Evolutionary conservation across 2,329 filamentous ascomycete genomes (phyloP), one percentile per base, ranked within the genome.

Genomic region (Elsinoe necatrix): DNA sequence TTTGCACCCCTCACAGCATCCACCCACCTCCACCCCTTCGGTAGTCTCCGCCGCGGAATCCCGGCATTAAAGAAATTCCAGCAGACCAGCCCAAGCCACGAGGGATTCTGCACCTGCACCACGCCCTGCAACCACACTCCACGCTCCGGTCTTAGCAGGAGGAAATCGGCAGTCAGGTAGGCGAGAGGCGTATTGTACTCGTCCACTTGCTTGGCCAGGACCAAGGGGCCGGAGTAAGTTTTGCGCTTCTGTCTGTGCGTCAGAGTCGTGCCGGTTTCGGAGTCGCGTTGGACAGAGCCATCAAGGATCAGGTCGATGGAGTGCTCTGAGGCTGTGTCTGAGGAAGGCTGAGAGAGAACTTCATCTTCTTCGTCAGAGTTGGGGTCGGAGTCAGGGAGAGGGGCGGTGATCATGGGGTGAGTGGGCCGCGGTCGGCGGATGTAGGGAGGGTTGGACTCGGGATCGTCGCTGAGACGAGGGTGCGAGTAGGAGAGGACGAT

Each of bases 21-120:
- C 14, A 89, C 78, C 86, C 89, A 97, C 60, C 76, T 82, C 93
- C 92, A 98, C 21, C 80, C 79, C 12, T 74, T 71, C 0, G 93
- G 93, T 14, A 98, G 75, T 34, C 88, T 79, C 59, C 81, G 81
- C 20, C 85, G 79, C 64, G 92, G 86, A 59, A 98, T 87, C 42
- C 86, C 89, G 1, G 92, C 88, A 63, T 93, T 95, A 77, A 97
- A 97, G 62, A 89, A 82, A 69, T 92, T 92, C 73, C 89, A 91
- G 69, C 89, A 93, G 9, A 95, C 83, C 2, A 96, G 80, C 18
- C 92, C 91, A 5, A 98, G 79, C 67, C 96, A 89, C 5, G 89
- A 89, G 63, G 93, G 88, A 48, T 86, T 92, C 68, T 95, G 89
- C 27, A 96, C 77, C 65, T 92, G 93, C 57, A 96, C 80, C 63